phyloP scores from a whole-genome alignment of 1,284 basidiomycete genomes.

The Baeospora myosura region DNA sequence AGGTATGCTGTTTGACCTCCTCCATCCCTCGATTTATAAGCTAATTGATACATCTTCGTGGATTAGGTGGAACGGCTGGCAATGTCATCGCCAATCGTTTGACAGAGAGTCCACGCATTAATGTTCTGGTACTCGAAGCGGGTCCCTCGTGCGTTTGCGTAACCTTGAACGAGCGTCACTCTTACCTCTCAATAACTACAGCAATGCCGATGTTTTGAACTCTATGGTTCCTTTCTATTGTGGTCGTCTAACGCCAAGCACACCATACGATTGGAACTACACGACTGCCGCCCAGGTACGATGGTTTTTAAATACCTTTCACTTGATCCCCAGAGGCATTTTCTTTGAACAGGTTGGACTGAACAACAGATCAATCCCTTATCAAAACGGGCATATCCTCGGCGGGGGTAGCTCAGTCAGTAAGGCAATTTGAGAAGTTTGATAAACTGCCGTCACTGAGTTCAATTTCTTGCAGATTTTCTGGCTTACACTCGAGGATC shows the following conservation, averaged over 20 bases:
- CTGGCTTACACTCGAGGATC: constrained; percentile 24
- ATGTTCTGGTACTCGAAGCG: constrained; percentile 18
- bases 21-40: background rate
- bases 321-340: no score
- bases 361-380: constrained; percentile 20
- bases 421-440: constrained; percentile 15
- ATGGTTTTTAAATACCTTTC: no score
- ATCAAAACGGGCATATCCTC: constrained; percentile 28
- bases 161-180: background rate
- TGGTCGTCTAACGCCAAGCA: constrained; percentile 7
- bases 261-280: constrained; percentile 26
- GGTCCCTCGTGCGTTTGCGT: constrained; percentile 13
- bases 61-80: constrained; percentile 17
- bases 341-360: constrained; percentile 27
- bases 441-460: background rate
- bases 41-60: background rate
- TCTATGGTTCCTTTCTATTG: constrained; percentile 20
- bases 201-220: constrained; percentile 15
- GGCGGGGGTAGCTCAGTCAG: constrained; percentile 33
- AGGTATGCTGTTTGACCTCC: constrained; percentile 1
- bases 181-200: constrained; percentile 7
- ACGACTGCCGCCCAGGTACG: constrained; percentile 23
- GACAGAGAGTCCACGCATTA: constrained; percentile 13
- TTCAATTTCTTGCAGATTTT: constrained; percentile 12
- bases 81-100: constrained; percentile 17